phyloP scores from a whole-genome alignment of 2,329 filamentous ascomycete genomes.

The Penicillium fuscoglaucum region DNA sequence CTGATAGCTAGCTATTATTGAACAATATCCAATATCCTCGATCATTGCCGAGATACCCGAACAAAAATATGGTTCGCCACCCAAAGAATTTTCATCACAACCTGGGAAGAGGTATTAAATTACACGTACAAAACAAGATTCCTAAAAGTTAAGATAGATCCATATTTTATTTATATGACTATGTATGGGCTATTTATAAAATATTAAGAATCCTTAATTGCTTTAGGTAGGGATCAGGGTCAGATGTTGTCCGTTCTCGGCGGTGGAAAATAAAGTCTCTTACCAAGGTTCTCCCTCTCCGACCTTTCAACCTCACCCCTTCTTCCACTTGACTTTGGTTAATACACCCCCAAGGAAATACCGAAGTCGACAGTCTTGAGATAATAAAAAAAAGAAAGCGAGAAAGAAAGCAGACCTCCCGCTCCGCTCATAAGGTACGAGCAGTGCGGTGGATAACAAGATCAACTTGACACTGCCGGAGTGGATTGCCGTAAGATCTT shows the following conservation, averaged over 20 bases:
- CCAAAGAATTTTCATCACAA: not conserved
- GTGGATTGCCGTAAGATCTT: constrained; percentile 54
- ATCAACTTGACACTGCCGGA: constrained; percentile 17
- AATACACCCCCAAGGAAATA: not conserved
- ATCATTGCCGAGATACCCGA: not conserved
- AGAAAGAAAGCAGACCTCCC: not conserved
- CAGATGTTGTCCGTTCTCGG: not conserved
- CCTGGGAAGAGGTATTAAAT: not conserved
- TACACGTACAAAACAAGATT: not conserved
- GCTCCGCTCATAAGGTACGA: not conserved
- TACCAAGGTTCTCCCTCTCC: not conserved
- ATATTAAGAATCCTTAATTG: not conserved
- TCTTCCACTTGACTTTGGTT: not conserved
- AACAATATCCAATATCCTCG: not conserved
- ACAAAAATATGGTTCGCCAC: not conserved
- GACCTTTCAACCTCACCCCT: not conserved
- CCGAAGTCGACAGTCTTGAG: not conserved
- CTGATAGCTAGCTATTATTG: too few species aligned
- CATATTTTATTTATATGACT: not conserved
- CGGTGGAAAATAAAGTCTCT: not conserved
- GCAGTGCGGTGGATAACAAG: not conserved
- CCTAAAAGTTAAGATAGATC: too few species aligned
- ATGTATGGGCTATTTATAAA: not conserved
- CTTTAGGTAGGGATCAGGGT: not conserved
- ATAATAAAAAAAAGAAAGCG: not conserved